Evolutionary conservation across 192 early-diverging fungal species (phyloP), one percentile per base, ranked within the genome.

Genomic region (Dimargaris verticillata): DNA sequence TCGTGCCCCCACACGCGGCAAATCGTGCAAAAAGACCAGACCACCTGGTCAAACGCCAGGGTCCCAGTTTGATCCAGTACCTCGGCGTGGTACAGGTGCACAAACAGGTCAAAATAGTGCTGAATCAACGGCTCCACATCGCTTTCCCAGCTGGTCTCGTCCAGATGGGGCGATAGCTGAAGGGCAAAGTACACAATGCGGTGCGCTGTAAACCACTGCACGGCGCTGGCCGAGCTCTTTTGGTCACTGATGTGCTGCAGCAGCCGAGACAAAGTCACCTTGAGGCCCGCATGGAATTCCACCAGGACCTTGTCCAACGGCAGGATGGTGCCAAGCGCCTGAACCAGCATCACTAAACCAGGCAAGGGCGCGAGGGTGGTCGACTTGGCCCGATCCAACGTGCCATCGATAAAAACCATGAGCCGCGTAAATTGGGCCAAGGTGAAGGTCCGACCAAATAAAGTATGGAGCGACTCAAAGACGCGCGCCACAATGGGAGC

Each of bases 1-100:
- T 58, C 55, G 41, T 58, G 41, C 22, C 55, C 55, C 55, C 55
- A 58, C 26, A 58, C 29, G 2, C 55, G 55, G 22, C 55, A 41
- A 6, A 58, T 38, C 29, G 29, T 14, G 29, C 55, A 42, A 28
- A 58, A 58, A 14, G 12, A n/a, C 29, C 28, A 10, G 17, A 58
- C 28, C 13, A 58, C 17, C 29, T 58, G 38, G 9, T 58, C 55
- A 4, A 38, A 29, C 28, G 41, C 22, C 49, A 50, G 10, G 20
- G 14, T 6, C 6, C 20, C 5, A 7, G 7, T 5, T 22, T 7
- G 6, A 6, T 50, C 49, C 6, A 50, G 7, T 5, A n/a, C n/a
- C 17, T n/a, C 13, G 49, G 49, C 10, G 7, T 50, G 18, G 49
- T 50, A n/a, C 5, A 50, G 49, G 18, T n/a, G 49, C 14, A 58